Base-by-base conservation (phyloP, 192 early-diverging fungal species). In the Phlyctochytrium planicorne region DNA sequence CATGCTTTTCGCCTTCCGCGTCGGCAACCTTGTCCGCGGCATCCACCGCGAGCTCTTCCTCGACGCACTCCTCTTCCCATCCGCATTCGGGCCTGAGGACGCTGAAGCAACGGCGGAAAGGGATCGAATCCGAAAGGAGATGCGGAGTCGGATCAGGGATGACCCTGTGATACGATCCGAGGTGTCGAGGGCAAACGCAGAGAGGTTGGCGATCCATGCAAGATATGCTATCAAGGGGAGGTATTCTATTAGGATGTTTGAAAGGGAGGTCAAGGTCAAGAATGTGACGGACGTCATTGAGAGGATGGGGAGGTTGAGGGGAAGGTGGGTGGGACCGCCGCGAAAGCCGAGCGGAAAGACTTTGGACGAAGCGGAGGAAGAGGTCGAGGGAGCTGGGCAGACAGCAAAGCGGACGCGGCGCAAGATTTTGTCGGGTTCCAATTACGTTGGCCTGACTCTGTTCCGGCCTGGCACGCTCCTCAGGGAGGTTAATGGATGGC, bases 1-100 rank as follows among this genome's bases (percentile, higher is more conserved):
- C 29, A 81, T 85, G 79, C 69, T 85, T 29, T 47, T 85, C 53
- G 72, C 82, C 29, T 80, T 82, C 64, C 75, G 83, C 30, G 78
- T 77, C 20, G 75, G 75, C n/a, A 79, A 85, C 52, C 52, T 85
- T 50, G 74, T 82, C 0, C 75, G 76, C 1, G 77, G 77, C 12
- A 76, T 85, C 20, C 83, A 85, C 65, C 65, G 76, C 30, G 75
- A 82, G 63, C 52, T 85, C 1, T 81, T 78, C 4, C 80, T 79
- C 1, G 71, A 70, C n/a, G 75, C 78, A 37, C 75, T 75, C 10
- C 79, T 79, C 60, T 6, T 29, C 6, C 16, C 16, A 4, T 27
- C 27, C 12, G 27, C 55, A 12, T 27, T 10, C 14, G 55, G 4
- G 14, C 20, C 20, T 27, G 55, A 27, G 12, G 27, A 14, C 6